These are phyloP conservation scores for Coniochaeta sp. DNA, from an alignment of 2,329 filamentous ascomycete species.

Conservation along the genomic window DNA sequence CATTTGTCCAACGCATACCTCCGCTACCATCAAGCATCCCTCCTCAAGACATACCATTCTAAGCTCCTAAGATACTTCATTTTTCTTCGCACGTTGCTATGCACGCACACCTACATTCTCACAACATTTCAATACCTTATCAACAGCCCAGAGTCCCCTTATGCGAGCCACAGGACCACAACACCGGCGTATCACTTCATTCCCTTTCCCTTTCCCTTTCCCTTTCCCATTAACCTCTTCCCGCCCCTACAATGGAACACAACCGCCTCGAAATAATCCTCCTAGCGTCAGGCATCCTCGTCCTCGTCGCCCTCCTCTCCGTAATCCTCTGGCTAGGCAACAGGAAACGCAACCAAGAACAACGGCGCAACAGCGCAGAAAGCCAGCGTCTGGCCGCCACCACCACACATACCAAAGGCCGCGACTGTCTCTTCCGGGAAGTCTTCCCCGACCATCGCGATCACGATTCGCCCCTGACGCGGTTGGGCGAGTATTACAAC, in stretches of 20 bases:
- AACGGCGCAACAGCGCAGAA: not conserved
- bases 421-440: not conserved
- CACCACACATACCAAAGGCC: not conserved
- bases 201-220: too few species aligned
- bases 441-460: slow-evolving; percentile 3
- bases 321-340: slow-evolving; percentile 23
- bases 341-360: slow-evolving; percentile 10
- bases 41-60: too few species aligned
- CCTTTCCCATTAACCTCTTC: not conserved
- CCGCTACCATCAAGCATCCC: too few species aligned
- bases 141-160: too few species aligned
- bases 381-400: not conserved
- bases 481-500: not conserved
- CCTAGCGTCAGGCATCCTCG: slow-evolving; percentile 23
- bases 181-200: too few species aligned
- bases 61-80: too few species aligned
- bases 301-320: slow-evolving; percentile 24
- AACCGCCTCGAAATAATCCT: slow-evolving; percentile 25
- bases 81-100: too few species aligned
- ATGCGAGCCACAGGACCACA: too few species aligned
- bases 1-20: too few species aligned
- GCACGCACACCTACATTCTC: too few species aligned
- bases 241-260: slow-evolving; percentile 11
- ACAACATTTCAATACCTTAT: too few species aligned
- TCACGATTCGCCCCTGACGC: slow-evolving; percentile 15